Evolutionary conservation across 2,329 filamentous ascomycete genomes (phyloP), one percentile per base, ranked within the genome.

Genomic region (Salinomyces thailandicus): DNA sequence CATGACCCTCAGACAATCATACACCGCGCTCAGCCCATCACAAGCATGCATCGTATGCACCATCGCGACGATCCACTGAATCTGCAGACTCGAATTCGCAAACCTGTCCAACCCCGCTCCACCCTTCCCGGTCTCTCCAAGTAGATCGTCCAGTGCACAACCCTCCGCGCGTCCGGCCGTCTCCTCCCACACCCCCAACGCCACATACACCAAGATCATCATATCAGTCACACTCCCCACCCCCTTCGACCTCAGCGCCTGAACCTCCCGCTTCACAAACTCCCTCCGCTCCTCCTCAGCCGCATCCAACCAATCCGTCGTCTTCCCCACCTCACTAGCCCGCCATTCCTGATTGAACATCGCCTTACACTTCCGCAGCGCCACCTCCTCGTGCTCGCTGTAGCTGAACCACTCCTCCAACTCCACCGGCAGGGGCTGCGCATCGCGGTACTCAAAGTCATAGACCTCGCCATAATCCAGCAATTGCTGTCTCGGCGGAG

Each of bases 401-500:
- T 96, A 95, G 36, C 81, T 78, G 61, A 98, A 98, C 91, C 91
- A 98, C 63, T 98, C 91, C 57, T 96, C 85, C 32, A 98, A 71
- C 66, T 98, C 91, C 45, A 91, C 85, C 13, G 83, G 77, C 50
- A 93, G 80, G 1, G 59, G 62, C 13, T 67, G 63, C 5, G 67
- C 61, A 52, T 71, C 68, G 31, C 62, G 56, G 45, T 71, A 71
- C 18, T 58, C 75, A 57, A 94, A 98, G 42, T 91, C 86, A 66
- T 98, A 98, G 32, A 67, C 50, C 18, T 26, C 48, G 22, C 51
- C 47, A 9, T 53, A 33, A 5, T 48, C 49, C 46, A 44, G 59
- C n/a, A 57, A 32, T 37, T 51, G 43, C 37, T 54, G 48, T 34
- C 47, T 49, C 20, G 40, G 45, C 13, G 48, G 43, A 5, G 39